Percentiles rank a stretch among this genome's conserved stretches.
Conservation (phyloP, 2,329 filamentous ascomycete species). For the Sporothrix brunneoviolacea region DNA sequence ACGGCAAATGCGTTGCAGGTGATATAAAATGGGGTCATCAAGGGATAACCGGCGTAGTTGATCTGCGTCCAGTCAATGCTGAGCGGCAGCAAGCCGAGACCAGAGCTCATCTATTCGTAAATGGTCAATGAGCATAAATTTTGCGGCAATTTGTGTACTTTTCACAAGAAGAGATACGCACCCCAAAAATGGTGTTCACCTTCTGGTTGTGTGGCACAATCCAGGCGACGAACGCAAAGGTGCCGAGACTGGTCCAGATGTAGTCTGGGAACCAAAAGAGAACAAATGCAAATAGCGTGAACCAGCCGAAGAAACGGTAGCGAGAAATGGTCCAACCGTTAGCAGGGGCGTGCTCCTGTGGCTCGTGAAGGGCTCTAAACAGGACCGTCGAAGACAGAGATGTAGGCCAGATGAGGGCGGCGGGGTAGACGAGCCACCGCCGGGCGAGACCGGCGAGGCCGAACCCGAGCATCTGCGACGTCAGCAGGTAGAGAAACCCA, state of each 20-base stretch:
- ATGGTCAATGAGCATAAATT: not conserved
- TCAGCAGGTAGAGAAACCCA: constrained; percentile 25
- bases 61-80: constrained; percentile 18
- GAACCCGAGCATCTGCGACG: constrained; percentile 50
- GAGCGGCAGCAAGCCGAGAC: constrained; percentile 11
- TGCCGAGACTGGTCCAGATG: constrained; percentile 37
- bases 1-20: constrained; percentile 55
- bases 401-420: constrained; percentile 46
- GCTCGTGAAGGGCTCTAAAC: constrained; percentile 40
- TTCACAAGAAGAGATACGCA: not conserved
- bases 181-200: constrained; percentile 24
- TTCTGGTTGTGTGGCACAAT: constrained; percentile 37
- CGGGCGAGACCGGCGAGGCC: constrained; percentile 45
- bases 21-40: constrained; percentile 42
- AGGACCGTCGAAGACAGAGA: constrained; percentile 41
- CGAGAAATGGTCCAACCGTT: constrained; percentile 37
- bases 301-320: constrained; percentile 39
- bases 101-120: constrained; percentile 22
- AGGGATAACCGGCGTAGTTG: constrained; percentile 11
- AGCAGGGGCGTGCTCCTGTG: constrained; percentile 29
- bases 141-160: not conserved
- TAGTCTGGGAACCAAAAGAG: constrained; percentile 48
- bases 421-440: constrained; percentile 45
- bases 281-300: constrained; percentile 41
- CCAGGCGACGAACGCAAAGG: constrained; percentile 50